phyloP scores from a whole-genome alignment of 1,284 basidiomycete genomes.

The Ganoderma lucidum region DNA sequence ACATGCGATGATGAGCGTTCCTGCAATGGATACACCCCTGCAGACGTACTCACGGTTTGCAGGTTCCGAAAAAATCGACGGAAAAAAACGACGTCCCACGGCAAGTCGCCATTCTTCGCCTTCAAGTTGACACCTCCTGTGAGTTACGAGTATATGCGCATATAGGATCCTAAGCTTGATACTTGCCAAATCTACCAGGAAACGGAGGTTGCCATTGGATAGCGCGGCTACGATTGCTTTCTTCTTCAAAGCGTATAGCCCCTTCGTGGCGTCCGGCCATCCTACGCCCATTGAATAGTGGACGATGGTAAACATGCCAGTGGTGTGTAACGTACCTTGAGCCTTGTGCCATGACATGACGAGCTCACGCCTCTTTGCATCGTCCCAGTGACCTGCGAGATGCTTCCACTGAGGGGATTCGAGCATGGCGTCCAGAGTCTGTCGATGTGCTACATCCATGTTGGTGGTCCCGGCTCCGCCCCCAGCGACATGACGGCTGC shows the following conservation, averaged over 20 bases:
- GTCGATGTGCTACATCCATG: conserved; percentile 63
- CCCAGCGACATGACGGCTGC: conserved; percentile 47
- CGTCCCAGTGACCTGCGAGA: conserved; percentile 52
- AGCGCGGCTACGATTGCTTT: conserved; percentile 58
- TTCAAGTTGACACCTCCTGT: conserved; percentile 47
- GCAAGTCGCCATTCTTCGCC: conserved; percentile 58
- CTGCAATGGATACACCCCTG: neutral
- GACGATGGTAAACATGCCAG: neutral
- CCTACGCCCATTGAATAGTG: conserved; percentile 43
- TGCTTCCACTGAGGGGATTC: conserved; percentile 54
- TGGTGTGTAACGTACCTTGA: conserved; percentile 45
- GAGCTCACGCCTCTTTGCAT: conserved; percentile 51
- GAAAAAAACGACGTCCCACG: conserved; percentile 73
- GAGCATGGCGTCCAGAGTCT: conserved; percentile 66
- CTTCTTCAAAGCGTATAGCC: conserved; percentile 60
- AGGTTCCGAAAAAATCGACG: conserved; percentile 62
- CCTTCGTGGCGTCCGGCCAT: conserved; percentile 62
- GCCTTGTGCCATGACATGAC: conserved; percentile 65
- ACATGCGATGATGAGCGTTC: neutral
- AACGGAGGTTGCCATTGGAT: conserved; percentile 69
- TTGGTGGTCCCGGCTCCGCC: conserved; percentile 57
- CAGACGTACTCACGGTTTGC: conserved; percentile 60
- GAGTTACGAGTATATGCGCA: neutral
- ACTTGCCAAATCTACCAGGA: conserved; percentile 66
- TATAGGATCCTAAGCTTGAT: neutral